phyloP scores from a whole-genome alignment of 768 basidiomycete species.

The Baorangia bicolor region DNA sequence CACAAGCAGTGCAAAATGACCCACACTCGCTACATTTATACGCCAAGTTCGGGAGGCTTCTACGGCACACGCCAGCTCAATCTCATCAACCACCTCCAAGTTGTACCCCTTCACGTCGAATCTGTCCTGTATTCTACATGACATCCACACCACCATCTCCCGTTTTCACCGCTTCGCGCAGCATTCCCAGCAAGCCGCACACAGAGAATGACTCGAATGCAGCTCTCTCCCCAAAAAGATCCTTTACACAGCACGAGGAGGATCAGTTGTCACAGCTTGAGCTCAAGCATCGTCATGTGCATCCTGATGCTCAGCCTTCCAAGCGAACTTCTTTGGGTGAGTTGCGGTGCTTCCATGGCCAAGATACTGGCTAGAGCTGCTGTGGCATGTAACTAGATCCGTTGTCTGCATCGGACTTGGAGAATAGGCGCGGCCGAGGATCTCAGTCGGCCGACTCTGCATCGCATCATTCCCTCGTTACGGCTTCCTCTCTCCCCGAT shows the following conservation, averaged over 20 bases:
- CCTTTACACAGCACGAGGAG: constrained; percentile 18
- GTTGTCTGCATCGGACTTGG: constrained; percentile 21
- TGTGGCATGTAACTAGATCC: constrained; percentile 23
- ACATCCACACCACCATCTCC: constrained; percentile 17
- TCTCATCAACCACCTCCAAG: constrained; percentile 9
- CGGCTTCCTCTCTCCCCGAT: constrained; percentile 14
- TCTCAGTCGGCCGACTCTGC: constrained; percentile 4
- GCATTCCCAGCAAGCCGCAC: neutral
- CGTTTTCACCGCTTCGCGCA: neutral
- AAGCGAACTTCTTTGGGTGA: constrained; percentile 28
- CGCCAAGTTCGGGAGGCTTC: constrained; percentile 4
- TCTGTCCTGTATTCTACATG: constrained; percentile 17
- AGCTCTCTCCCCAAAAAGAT: constrained; percentile 20
- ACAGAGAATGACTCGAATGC: constrained; percentile 15
- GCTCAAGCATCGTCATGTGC: constrained; percentile 23
- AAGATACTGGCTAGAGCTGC: neutral
- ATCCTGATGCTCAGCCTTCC: neutral
- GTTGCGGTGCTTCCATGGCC: constrained; percentile 5
- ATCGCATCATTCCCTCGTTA: constrained; percentile 9
- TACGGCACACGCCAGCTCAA: constrained; percentile 8
- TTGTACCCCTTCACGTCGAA: constrained; percentile 5
- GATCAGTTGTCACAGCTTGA: constrained; percentile 12
- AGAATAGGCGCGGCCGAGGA: constrained; percentile 15
- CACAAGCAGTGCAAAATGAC: constrained; percentile 27
- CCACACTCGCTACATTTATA: constrained; percentile 29